Evolutionary conservation across 2,329 filamentous ascomycete genomes (phyloP).

Genomic region (Fusarium sp.): DNA sequence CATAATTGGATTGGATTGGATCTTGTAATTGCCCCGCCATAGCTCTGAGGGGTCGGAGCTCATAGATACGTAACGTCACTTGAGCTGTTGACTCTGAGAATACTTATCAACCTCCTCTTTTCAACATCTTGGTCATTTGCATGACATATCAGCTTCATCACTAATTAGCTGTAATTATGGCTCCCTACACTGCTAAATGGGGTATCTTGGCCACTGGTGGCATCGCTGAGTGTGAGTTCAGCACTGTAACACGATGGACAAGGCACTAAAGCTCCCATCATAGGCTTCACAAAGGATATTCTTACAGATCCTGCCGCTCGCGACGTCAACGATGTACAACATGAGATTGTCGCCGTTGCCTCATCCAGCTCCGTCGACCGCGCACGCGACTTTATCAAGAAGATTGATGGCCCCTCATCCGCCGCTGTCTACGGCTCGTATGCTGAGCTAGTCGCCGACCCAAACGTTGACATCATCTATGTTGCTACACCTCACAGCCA

Average conservation of each 20-base stretch:
- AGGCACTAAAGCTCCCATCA: background rate
- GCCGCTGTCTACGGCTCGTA: constrained; percentile 84
- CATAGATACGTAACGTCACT: constrained; percentile 23
- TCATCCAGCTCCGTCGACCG: constrained; percentile 77
- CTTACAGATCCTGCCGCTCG: constrained; percentile 77
- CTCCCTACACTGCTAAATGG: constrained; percentile 64
- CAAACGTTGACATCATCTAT: constrained; percentile 86
- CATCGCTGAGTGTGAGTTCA: constrained; percentile 63
- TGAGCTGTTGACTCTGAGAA: background rate
- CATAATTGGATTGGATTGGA: constrained; percentile 9
- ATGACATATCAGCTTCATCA: background rate
- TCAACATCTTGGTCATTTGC: background rate
- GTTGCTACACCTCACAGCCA: constrained; percentile 91
- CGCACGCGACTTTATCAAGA: constrained; percentile 77
- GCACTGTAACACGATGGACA: background rate
- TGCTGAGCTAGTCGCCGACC: constrained; percentile 79
- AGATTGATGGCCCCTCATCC: constrained; percentile 72
- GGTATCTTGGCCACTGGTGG: constrained; percentile 69
- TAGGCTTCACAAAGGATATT: constrained; percentile 79
- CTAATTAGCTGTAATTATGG: constrained; percentile 46
- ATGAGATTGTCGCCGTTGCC: constrained; percentile 81
- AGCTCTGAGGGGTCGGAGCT: constrained; percentile 25
- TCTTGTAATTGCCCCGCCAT: constrained; percentile 19
- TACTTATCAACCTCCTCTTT: background rate
- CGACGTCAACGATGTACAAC: constrained; percentile 75